A percentile compares a stretch with the other conserved stretches of the same genome.
These are phyloP conservation scores for Scheffersomyces quercinus DNA, from an alignment of 1,139 yeast genomes.

Conservation along the genomic window DNA sequence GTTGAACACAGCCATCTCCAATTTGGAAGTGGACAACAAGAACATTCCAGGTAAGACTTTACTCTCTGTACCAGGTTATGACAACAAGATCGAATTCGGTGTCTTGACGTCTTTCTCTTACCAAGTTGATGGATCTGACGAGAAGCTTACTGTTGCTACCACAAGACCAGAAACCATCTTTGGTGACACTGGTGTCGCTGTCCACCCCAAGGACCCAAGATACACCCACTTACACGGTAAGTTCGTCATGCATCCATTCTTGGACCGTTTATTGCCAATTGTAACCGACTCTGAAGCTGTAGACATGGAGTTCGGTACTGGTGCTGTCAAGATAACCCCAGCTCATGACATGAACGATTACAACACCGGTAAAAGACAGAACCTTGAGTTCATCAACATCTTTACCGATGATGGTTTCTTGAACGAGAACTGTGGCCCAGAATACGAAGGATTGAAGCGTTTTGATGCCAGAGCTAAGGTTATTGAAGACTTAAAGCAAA, in stretches of 20 bases:
- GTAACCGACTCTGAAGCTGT: conserved; percentile 90
- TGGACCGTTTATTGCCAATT: conserved; percentile 84
- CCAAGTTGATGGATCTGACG: conserved; percentile 85
- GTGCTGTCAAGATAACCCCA: conserved; percentile 99
- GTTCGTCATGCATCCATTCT: conserved; percentile 85
- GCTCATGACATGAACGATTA: conserved; percentile 98
- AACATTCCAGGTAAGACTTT: conserved; percentile 80
- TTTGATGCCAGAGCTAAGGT: conserved; percentile 90
- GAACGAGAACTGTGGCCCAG: conserved; percentile 87
- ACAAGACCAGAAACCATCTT: conserved; percentile 98
- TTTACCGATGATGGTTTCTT: conserved; percentile 89
- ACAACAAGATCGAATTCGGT: conserved; percentile 91
- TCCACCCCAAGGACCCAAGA: conserved; percentile 92
- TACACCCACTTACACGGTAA: conserved; percentile 95
- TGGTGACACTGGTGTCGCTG: conserved; percentile 98
- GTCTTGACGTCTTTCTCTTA: conserved; percentile 92
- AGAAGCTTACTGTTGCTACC: conserved; percentile 88
- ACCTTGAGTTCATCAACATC: conserved; percentile 84
- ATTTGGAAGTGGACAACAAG: conserved; percentile 93
- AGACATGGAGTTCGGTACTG: conserved; percentile 99
- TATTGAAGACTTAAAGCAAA: conserved; percentile 74
- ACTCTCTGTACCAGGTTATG: conserved; percentile 86
- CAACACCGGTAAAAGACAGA: conserved; percentile 91
- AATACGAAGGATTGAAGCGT: conserved; percentile 87
- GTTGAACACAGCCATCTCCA: conserved; percentile 91